Base-by-base conservation (phyloP, 73 alveolate species). In the Durusdinium trenchii region DNA sequence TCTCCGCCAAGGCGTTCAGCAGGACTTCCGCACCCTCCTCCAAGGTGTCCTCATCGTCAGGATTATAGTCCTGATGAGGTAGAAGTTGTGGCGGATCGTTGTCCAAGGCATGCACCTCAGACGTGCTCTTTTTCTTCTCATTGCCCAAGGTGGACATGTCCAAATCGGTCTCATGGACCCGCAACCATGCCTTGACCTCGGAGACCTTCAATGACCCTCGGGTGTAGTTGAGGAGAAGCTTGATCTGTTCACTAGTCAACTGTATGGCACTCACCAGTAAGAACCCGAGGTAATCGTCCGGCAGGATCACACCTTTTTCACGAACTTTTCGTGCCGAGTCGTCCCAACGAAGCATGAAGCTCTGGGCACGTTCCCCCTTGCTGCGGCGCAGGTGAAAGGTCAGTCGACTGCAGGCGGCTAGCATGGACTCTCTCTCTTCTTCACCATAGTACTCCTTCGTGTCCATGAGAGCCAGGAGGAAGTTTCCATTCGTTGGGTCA, bases 81-180 rank as follows among this genome's bases (percentile, higher is more conserved):
- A 51, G n/a, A 73, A 38, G 52, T 73, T 51, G 45, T 40, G n/a
- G 51, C 35, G 32, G 36, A 32, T 36, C 84, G 6, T 36, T 5
- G 84, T 73, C 84, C 26, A 73, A 51, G 35, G 40, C 0, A 51
- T 73, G 40, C 52, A 6, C 40, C 52, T 47, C 5, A 26, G 84
- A 73, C 16, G 81, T 67, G 7, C 73, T 2, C 54, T 73, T 73
- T 51, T 73, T 73, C 84, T 73, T 73, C 45, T 73, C 84, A 20
- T 6, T 73, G 45, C 84, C 84, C 0, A 73, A 20, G 28, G 9
- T n/a, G 3, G 84, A 30, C 30, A 54, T 0, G 35, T 85, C 95
- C 43, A 85, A 4, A 45, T 85, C 54, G 23, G 95, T 85, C 95
- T 85, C 95, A 23, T 85, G 95, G 35, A 85, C 42, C 16, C 95